Evolutionary conservation across 2,329 filamentous ascomycete genomes (phyloP).

Genomic region (Bipolaris cookei): DNA sequence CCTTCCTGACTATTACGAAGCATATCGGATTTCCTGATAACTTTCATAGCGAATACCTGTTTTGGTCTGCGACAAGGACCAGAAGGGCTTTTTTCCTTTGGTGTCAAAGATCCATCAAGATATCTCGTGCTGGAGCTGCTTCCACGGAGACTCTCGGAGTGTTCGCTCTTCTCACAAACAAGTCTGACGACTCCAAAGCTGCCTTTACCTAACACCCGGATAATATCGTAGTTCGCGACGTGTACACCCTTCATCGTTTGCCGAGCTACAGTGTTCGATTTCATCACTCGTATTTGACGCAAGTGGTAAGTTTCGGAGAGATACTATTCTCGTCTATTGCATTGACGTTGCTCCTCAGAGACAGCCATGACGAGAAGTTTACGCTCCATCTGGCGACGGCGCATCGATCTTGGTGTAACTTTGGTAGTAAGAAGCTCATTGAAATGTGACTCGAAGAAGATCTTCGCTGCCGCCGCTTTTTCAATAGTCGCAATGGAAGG

Average conservation of each 20-base stretch:
- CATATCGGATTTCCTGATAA: constrained; percentile 94
- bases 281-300: constrained; percentile 73
- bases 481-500: constrained; percentile 71
- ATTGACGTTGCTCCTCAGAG: constrained; percentile 61
- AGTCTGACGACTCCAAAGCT: constrained; percentile 93
- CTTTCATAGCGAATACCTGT: constrained; percentile 92
- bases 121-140: constrained; percentile 21
- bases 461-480: constrained; percentile 77
- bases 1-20: constrained; percentile 89
- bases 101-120: constrained; percentile 16
- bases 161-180: constrained; percentile 68
- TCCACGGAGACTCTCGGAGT: constrained; percentile 17
- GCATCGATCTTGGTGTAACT: constrained; percentile 64
- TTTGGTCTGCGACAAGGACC: constrained; percentile 20
- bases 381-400: constrained; percentile 67
- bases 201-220: constrained; percentile 87
- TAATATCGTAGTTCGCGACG: constrained; percentile 73
- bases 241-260: constrained; percentile 59
- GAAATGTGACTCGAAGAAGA: constrained; percentile 85
- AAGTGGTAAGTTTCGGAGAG: constrained; percentile 75
- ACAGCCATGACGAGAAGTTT: constrained; percentile 66
- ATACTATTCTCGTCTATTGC: constrained; percentile 65
- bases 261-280: constrained; percentile 62
- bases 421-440: constrained; percentile 67
- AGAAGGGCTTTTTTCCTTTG: not conserved